Evolutionary conservation across 1,139 yeast species (phyloP), one percentile per base, ranked within the genome.

Genomic region (Arxiozyma slooffiae): DNA sequence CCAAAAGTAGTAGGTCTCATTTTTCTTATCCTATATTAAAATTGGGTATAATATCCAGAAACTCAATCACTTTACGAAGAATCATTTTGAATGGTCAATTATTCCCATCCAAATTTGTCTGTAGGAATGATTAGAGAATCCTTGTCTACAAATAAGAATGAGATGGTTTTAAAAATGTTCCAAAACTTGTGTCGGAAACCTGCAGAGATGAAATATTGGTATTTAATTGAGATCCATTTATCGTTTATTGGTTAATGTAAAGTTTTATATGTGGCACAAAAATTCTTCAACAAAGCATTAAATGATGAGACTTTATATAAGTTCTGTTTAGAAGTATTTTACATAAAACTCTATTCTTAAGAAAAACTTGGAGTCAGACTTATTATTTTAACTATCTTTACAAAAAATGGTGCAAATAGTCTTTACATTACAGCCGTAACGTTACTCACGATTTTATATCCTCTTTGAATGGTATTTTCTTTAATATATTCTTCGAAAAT

Each of bases 231-330:
- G 67, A 81, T 85, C 48, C 95, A 85, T 68, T 75, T 84, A 56
- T 77, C 85, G 2, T 88, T 89, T 61, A 82, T 89, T 61, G 95
- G 96, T 47, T 81, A 80, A 57, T 84, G 90, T 66, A 80, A 81
- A 58, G 94, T 88, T 60, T 73, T 83, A 48, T 74, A 74, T 37
- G 80, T 87, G 47, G 87, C 96, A 5, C 79, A 78, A 61, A 78
- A 80, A 48, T 85, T 85, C 61, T 88, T 84, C 63, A 80, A 80
- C 56, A 83, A 83, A 62, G 90, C 89, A 0, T 72, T 85, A 48
- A 73, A 76, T 53, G 62, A 60, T 49, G 81, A 80, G 53, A 81
- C 85, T 73, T 95, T 95, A 20, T 86, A 86, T 65, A 70, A 72
- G 53, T 80, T 85, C 40, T 78, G 77, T 40, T 74, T 87, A 57